Base-by-base conservation (phyloP, 140 eudicot genomes). In the Anethum foeniculum region DNA sequence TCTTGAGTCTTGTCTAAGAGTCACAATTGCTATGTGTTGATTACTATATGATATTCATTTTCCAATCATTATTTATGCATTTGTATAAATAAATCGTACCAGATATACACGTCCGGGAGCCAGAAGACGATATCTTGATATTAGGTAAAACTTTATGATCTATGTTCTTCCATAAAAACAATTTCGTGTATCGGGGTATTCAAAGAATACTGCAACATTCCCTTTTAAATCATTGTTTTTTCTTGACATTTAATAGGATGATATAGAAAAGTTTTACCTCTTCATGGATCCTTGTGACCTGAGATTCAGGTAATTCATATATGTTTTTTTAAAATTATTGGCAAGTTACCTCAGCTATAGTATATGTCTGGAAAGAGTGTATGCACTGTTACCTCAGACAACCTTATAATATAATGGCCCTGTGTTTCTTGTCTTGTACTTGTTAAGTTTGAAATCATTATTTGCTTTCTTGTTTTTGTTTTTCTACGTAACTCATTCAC, bases 211-310 rank as follows among this genome's bases (percentile, higher is more conserved):
- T 62, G 7, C 13, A 30, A 34, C 25, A 14, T 47, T 1, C 77
- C 15, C 56, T 8, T 46, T 44, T 25, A 11, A 15, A 75, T 75
- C 13, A 25, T 23, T 19, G 30, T 75, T 46, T 48, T 15, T n/a
- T 25, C 27, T 27, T 43, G 54, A 39, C 51, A 41, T 75, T 8
- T 54, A 48, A 46, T 85, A 93, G 97, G 97, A 94, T 86, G 98
- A 94, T 79, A 94, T 94, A 81, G 99, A 92, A 86, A 94, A 90
- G 83, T 80, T 94, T 92, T 90, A 49, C 99, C 99, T 16, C 99
- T 95, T 86, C 97, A 95, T 80, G 99, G 99, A 75, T 95, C 97
- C 73, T 85, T 95, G 89, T 96, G 97, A 46, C 99, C n/a, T 86
- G 99, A 93, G 86, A 77, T 93, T 89, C 98, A 93, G 92, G 98